Evolutionary conservation across 2,329 filamentous ascomycete species (phyloP).

Genomic region (Zymoseptoria brevis): DNA sequence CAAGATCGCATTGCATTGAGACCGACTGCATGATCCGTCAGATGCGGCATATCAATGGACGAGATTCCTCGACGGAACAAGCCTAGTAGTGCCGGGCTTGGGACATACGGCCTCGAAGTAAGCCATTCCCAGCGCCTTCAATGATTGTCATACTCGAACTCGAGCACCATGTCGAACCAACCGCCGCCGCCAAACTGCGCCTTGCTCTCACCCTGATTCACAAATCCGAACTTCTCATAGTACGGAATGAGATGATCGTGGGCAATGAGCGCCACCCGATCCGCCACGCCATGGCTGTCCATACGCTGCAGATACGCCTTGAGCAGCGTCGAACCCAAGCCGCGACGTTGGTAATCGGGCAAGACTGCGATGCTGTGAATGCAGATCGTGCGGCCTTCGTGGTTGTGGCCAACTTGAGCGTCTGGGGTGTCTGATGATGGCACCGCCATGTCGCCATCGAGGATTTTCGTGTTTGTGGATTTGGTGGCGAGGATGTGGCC

Average conservation of each 20-base stretch:
- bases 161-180: conserved; percentile 70
- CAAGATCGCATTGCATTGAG: background rate
- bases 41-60: background rate
- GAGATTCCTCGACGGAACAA: background rate
- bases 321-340: conserved; percentile 66
- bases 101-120: background rate
- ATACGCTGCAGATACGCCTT: conserved; percentile 71
- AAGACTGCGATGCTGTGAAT: conserved; percentile 77
- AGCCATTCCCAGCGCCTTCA: background rate
- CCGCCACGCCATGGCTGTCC: conserved; percentile 59
- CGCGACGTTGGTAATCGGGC: conserved; percentile 64
- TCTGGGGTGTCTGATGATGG: conserved; percentile 41
- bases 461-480: conserved; percentile 54
- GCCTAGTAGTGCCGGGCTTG: background rate
- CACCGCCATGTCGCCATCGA: conserved; percentile 67
- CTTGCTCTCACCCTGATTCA: conserved; percentile 58
- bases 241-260: conserved; percentile 65
- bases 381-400: conserved; percentile 65
- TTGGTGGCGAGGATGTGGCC: conserved; percentile 73
- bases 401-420: conserved; percentile 59
- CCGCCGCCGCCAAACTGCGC: conserved; percentile 68
- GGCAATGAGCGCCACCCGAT: conserved; percentile 68
- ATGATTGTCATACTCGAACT: conserved; percentile 12
- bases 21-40: background rate
- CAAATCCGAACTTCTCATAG: conserved; percentile 70